Evolutionary conservation across 2,329 filamentous ascomycete genomes (phyloP), one percentile per base, ranked within the genome.

Genomic region (Apiospora kogelbergensis): DNA sequence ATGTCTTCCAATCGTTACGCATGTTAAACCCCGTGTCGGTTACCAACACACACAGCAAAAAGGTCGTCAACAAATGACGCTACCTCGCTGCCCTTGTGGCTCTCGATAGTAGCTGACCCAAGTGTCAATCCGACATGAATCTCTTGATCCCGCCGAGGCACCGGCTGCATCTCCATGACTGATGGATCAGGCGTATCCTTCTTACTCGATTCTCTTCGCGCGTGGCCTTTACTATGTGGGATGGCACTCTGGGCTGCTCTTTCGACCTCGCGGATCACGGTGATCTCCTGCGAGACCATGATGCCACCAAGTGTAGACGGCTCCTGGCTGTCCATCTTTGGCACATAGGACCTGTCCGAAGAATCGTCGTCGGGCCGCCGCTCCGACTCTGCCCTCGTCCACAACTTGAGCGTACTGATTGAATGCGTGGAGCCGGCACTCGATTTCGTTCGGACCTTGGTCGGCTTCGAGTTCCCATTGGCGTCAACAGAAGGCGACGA

Each of bases 261-360:
- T 65, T 65, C 72, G 63, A 73, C 73, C 37, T 72, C 72, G 65
- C 83, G 80, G 64, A 88, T 84, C n/a, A 90, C 84, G 9, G 84
- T 85, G 68, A 90, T 85, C 73, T 91, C 87, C 71, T 89, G 86
- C 30, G 86, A 88, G 7, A 90, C 85, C 81, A 90, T 85, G 75
- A 90, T 91, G 26, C 88, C 87, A 7, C 88, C 87, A 65, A 84
- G 82, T 7, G 76, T 73, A 9, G 71, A 70, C 13, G 69, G 65
- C 30, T 69, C 65, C 33, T 67, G 67, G 42, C 67, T 17, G n/a
- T 72, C 71, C 70, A 46, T 65, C 68, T 45, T 26, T 30, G 67
- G 46, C 65, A 63, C 41, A n/a, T 66, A 30, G 22, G 63, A 42
- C 53, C 53, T 60, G 15, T 26, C 63, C 6, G 41, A n/a, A 15